Evolutionary conservation across 352 stramenopile genomes (phyloP), one percentile per base, ranked within the genome.

Genomic region (Globisporangium apiculatum): DNA sequence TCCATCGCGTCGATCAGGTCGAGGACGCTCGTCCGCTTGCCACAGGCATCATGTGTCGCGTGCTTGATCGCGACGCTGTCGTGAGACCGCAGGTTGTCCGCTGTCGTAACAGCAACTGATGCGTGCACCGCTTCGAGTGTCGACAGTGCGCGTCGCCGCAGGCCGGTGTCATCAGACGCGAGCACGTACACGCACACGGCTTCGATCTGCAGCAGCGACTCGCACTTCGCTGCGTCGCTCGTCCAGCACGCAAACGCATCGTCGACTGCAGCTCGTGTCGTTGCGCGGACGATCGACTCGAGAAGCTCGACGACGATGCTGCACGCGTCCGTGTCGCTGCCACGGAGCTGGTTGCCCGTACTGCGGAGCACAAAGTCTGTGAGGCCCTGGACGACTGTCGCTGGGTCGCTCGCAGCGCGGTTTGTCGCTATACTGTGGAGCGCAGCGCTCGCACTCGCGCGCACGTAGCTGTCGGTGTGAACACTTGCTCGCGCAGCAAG

Each of bases 181-280:
- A 93, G 65, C 17, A 93, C 47, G 38, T 83, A 89, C 5, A 93
- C 60, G 0, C 67, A 63, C 0, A 77, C 58, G 14, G 80, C 76
- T 49, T 93, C 83, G 0, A 87, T 66, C n/a, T 89, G 77, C 36
- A 81, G 66, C 36, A 92, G 64, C 1, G 77, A 79, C 17, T 87
- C 76, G 3, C 76, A 62, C 40, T 55, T 57, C 31, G 61, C 64
- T 17, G 69, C 71, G 3, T 38, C 7, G 51, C 43, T 66, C 54
- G 78, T 64, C 80, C 80, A 88, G 5, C 64, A 61, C 9, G 17
- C 18, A n/a, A 48, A 9, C 0, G 11, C 43, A 3, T 43, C 43
- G 2, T 53, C 43, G 12, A 7, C 4, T 14, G 17, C 9, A n/a
- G 40, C 11, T 12, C 4, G 56, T 52, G 7, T 58, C 46, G 47